Evolutionary conservation across 139 green algal genomes (phyloP).

Genomic region (Dunaliella primolecta): DNA sequence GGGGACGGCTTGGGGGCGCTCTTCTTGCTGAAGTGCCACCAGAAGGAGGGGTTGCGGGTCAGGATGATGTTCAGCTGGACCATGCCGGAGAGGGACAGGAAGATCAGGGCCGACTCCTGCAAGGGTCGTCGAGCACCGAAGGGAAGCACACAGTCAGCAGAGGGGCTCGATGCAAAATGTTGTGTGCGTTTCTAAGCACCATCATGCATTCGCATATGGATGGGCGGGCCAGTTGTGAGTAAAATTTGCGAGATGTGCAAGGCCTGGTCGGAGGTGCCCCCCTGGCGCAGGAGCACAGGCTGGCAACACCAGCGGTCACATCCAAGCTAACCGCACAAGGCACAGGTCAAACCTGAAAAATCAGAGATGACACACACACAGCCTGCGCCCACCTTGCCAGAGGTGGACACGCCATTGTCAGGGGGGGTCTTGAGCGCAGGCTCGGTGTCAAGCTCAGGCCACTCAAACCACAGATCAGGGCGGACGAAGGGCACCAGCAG

Average conservation of each 20-base stretch:
- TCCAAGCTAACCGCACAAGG: too few relatives aligned
- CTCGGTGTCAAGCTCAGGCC: neutral
- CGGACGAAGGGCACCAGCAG: neutral
- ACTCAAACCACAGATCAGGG: neutral
- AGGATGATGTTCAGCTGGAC: constrained; percentile 9
- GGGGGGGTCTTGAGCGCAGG: neutral
- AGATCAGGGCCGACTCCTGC: neutral
- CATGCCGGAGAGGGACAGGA: neutral
- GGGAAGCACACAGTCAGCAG: too few relatives aligned
- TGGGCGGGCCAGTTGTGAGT: too few relatives aligned
- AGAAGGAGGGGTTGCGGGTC: constrained; percentile 8
- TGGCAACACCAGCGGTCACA: too few relatives aligned
- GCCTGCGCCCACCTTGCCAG: constrained; percentile 3
- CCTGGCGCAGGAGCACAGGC: neutral
- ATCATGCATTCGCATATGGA: too few relatives aligned
- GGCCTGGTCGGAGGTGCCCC: neutral
- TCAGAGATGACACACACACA: too few relatives aligned
- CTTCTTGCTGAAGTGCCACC: constrained; percentile 4
- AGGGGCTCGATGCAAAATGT: too few relatives aligned
- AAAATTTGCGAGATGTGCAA: neutral
- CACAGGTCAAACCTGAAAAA: too few relatives aligned
- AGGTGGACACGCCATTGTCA: neutral
- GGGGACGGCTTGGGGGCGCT: neutral
- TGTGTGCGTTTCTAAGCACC: too few relatives aligned
- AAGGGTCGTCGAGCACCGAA: too few relatives aligned